phyloP scores from a whole-genome alignment of 306 rosid genomes.

The Vigna reflexopilosa region DNA sequence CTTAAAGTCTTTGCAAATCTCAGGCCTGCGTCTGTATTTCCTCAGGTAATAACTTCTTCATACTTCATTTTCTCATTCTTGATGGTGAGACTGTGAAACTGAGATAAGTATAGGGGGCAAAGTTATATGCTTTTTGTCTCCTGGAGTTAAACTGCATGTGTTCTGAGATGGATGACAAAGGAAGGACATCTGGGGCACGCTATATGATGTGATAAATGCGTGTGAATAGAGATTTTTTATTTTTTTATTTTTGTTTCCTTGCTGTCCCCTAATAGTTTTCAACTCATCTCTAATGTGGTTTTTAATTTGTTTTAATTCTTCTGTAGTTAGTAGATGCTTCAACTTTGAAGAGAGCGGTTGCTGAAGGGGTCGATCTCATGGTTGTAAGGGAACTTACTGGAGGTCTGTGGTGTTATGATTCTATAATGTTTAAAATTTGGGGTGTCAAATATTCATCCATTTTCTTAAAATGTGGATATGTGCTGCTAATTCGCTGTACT shows the following conservation, averaged over 20 bases:
- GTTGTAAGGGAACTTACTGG: conserved; percentile 96
- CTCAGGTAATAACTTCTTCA: conserved; percentile 57
- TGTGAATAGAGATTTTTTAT: not conserved
- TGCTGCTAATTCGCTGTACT: not conserved
- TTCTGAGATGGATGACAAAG: too few relatives aligned
- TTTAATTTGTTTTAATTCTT: not conserved
- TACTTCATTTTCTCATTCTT: conserved; percentile 4
- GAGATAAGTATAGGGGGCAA: not conserved
- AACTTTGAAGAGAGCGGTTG: conserved; percentile 86
- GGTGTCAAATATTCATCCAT: not conserved
- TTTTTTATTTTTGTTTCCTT: too few relatives aligned
- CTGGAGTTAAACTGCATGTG: not conserved
- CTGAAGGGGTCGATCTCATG: conserved; percentile 92
- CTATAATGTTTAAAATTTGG: not conserved
- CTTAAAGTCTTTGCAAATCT: conserved; percentile 86
- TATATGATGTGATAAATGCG: not conserved
- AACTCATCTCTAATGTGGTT: not conserved
- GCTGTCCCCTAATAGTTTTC: not conserved
- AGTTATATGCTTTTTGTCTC: not conserved
- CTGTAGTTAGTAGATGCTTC: conserved; percentile 87
- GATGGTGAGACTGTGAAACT: not conserved
- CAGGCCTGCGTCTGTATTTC: conserved; percentile 80
- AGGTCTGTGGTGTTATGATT: conserved; percentile 59
- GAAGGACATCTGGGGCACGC: not conserved
- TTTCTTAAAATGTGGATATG: not conserved